Evolutionary conservation across 2,329 filamentous ascomycete genomes (phyloP), one percentile per base, ranked within the genome.

Genomic region (Phyllosticta paracitricarpa): DNA sequence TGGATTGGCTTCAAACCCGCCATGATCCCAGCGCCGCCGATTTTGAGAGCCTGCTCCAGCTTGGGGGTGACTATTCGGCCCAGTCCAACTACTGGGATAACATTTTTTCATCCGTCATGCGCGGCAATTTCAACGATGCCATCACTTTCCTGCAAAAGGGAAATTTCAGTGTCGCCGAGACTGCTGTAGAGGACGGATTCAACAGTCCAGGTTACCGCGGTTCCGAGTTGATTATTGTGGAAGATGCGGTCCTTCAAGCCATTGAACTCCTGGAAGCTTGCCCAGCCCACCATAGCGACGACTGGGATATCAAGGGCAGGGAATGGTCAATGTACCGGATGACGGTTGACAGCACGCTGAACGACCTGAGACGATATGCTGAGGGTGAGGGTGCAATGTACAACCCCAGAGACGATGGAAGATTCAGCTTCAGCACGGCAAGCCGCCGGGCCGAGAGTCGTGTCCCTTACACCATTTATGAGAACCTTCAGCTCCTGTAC

Each of bases 381-480:
- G 91, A 96, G 75, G 89, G 88, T 51, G 82, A 83, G 61, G 83
- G 86, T 54, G 75, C 76, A 1, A 68, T 75, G n/a, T 68, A 71
- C 24, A 75, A 80, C 14, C 68, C 72, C 2, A 67, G 69, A 10
- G 67, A 72, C 51, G 74, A 74, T 63, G 71, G 71, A 56, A 70
- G 72, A n/a, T 85, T 77, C 68, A 85, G 86, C 5, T 85, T 89
- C 59, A 83, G 81, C 73, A 88, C 81, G 75, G 88, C 74, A 71
- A 89, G 77, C 58, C 79, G 82, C 56, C 89, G 88, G 74, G 91
- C 91, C 1, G 89, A 92, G 68, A 95, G 89, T 69, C 86, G 87
- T 66, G 87, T 97, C 35, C 93, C 92, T 0, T 96, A 89, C 89
- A 85, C 89, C 25, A 85, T 97, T 28, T 97, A 96, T 71, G 88